A percentile compares a stretch with the other conserved stretches of the same genome.
phyloP scores from a whole-genome alignment of 441 rosid genomes.

The Aquilaria agallochum region DNA sequence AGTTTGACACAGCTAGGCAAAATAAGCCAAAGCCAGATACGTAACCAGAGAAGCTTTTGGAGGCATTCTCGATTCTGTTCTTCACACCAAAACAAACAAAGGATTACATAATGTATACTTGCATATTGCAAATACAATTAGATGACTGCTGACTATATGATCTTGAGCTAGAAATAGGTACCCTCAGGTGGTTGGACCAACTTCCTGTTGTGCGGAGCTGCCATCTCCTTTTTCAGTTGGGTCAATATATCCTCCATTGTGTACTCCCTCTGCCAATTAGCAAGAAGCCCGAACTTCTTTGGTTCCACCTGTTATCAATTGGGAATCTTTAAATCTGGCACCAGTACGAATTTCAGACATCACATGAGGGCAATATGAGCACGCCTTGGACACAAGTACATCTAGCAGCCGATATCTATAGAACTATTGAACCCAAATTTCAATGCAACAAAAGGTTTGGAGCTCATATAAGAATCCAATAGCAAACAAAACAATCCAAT shows the following conservation, averaged over 20 bases:
- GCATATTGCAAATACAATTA: constrained; percentile 31
- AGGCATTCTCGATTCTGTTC: constrained; percentile 40
- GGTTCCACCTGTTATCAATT: constrained; percentile 69
- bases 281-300: constrained; percentile 79
- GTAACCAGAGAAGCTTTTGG: constrained; percentile 27
- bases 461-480: no score
- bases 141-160: constrained; percentile 21
- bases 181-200: constrained; percentile 99
- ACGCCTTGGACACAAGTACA: no score
- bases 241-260: constrained; percentile 95
- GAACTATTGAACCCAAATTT: no score
- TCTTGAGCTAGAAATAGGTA: constrained; percentile 70
- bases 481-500: no score
- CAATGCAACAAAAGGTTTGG: no score
- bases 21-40: constrained; percentile 29
- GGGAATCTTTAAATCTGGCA: constrained; percentile 10
- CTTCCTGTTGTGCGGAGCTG: constrained; percentile 88
- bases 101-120: constrained; percentile 43
- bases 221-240: constrained; percentile 98
- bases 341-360: background rate
- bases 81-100: constrained; percentile 38
- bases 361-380: no score
- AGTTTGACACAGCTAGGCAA: constrained; percentile 22
- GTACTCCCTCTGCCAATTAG: constrained; percentile 95
- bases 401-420: no score